Percentiles rank a stretch among this genome's conserved stretches.
Conservation (phyloP, 352 stramenopile genomes). For the Elongisporangium undulatum region DNA sequence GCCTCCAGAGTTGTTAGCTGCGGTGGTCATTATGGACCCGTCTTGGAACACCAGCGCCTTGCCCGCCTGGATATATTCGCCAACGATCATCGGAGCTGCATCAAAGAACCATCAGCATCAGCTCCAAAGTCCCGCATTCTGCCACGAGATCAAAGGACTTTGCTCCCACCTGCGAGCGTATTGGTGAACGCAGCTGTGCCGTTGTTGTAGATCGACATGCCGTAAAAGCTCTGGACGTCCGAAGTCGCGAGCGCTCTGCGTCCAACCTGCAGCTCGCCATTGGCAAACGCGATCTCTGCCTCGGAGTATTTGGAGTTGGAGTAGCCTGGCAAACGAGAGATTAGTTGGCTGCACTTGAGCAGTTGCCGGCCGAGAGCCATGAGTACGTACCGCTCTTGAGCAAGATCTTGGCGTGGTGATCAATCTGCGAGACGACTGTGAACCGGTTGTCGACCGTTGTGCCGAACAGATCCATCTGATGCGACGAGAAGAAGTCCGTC, state of each 20-base stretch:
- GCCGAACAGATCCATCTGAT: conserved; percentile 78
- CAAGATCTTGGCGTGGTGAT: conserved; percentile 58
- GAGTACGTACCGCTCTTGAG: conserved; percentile 61
- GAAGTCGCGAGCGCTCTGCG: conserved; percentile 39
- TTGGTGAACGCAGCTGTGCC: conserved; percentile 68
- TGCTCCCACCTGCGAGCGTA: conserved; percentile 39
- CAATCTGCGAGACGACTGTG: conserved; percentile 68
- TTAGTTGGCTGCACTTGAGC: background rate
- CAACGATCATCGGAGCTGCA: conserved; percentile 53
- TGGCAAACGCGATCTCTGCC: conserved; percentile 63
- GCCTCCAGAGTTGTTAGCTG: conserved; percentile 68
- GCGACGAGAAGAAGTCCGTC: conserved; percentile 77
- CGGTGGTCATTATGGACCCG: conserved; percentile 75
- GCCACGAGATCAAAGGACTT: background rate
- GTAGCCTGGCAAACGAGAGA: conserved; percentile 29
- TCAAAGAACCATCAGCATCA: background rate
- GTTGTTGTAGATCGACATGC: conserved; percentile 62
- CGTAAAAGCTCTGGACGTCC: conserved; percentile 62
- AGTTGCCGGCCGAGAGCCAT: background rate
- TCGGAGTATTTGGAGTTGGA: conserved; percentile 68
- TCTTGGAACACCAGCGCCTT: conserved; percentile 72
- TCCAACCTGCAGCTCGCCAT: conserved; percentile 58
- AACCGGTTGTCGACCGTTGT: conserved; percentile 81
- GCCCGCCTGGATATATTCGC: conserved; percentile 56
- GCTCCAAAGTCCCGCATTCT: background rate